Conservation (phyloP, 768 basidiomycete genomes). For the Punctularia strigosozonata region DNA sequence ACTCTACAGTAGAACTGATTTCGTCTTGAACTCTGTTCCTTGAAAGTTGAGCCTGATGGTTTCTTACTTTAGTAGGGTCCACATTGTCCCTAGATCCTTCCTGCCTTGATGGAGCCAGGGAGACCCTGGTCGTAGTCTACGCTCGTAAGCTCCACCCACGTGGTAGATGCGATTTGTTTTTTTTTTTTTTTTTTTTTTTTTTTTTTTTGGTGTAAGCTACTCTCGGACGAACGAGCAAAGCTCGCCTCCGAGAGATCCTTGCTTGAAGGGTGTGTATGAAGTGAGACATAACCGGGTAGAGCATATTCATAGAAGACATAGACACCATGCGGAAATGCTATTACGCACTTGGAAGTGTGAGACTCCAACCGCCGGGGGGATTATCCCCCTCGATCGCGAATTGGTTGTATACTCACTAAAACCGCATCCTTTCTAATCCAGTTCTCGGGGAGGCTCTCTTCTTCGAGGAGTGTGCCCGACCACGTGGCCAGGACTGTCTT, state of each 20-base stretch:
- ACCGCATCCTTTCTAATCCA: background rate
- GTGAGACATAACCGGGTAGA: no score
- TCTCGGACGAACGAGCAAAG: background rate
- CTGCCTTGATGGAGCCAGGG: no score
- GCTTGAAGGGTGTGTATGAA: no score
- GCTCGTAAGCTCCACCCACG: background rate
- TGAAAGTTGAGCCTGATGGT: no score
- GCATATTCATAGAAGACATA: constrained; percentile 1
- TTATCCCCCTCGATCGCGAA: background rate
- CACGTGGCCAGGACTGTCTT: no score
- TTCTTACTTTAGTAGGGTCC: no score
- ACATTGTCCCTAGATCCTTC: no score
- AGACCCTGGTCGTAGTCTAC: background rate
- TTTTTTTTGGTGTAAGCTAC: background rate
- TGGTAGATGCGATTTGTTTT: background rate
- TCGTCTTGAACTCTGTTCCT: no score
- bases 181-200: background rate
- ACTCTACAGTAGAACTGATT: no score
- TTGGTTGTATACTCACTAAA: constrained; percentile 3
- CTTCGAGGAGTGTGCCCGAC: background rate
- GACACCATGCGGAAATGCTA: constrained; percentile 1
- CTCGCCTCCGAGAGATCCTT: background rate
- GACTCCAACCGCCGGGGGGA: background rate
- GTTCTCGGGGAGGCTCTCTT: background rate
- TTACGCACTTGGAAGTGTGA: constrained; percentile 3